Conservation (phyloP, 2,329 filamentous ascomycete species). For the Fusarium sp. region DNA sequence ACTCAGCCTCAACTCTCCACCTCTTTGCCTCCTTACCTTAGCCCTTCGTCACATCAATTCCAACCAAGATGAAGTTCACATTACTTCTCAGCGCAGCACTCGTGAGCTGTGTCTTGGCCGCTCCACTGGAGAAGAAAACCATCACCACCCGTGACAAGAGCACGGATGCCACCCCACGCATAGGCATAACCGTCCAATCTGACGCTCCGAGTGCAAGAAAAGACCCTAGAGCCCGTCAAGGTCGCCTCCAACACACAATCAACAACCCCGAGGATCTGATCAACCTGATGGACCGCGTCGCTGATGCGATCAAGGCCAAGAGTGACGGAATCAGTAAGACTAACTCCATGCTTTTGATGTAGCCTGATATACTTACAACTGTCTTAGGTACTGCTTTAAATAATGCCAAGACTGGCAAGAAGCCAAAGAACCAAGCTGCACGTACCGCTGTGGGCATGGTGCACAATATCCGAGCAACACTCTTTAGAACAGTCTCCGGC, state of each 20-base stretch:
- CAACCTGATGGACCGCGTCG: background rate
- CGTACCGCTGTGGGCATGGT: background rate
- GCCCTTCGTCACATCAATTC: too few species aligned
- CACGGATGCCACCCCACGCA: background rate
- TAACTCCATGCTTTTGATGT: fast-evolving
- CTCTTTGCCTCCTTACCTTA: background rate
- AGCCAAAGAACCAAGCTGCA: background rate
- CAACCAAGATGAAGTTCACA: conserved; percentile 26
- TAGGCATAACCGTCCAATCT: background rate
- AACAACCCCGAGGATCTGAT: background rate
- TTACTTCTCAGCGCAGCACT: conserved; percentile 6
- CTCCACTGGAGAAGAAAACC: background rate
- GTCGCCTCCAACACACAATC: background rate
- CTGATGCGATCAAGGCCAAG: background rate
- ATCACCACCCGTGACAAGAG: background rate
- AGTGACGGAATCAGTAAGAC: conserved; percentile 19
- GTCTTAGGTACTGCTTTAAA: background rate
- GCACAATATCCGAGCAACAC: conserved; percentile 8
- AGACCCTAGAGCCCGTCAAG: background rate
- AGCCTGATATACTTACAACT: background rate
- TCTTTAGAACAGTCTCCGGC: conserved; percentile 1
- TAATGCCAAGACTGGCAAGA: fast-evolving
- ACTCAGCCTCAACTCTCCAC: background rate
- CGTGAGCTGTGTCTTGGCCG: background rate
- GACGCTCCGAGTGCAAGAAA: fast-evolving